phyloP scores from a whole-genome alignment of 768 basidiomycete species.

The Pisolithus albus region DNA sequence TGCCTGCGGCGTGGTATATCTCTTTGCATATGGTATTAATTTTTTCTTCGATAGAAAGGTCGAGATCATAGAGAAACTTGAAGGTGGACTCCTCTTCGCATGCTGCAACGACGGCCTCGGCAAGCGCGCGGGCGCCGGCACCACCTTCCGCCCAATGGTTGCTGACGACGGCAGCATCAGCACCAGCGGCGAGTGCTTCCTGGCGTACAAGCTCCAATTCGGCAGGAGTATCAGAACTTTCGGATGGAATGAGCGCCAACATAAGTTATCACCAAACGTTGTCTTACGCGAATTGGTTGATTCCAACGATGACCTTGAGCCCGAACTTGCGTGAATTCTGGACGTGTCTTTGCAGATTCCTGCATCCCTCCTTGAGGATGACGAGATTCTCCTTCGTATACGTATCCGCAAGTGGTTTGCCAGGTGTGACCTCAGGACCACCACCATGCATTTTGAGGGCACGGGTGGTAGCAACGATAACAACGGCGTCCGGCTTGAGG shows the following conservation, averaged over 20 bases:
- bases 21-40: constrained; percentile 82
- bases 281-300: constrained; percentile 89
- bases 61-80: constrained; percentile 88
- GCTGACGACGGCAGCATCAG: constrained; percentile 90
- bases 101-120: constrained; percentile 82
- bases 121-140: constrained; percentile 80
- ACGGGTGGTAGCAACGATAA: constrained; percentile 95
- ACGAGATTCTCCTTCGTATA: constrained; percentile 92
- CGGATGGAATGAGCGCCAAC: background rate
- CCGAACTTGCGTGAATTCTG: constrained; percentile 94
- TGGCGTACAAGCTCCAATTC: constrained; percentile 82
- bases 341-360: constrained; percentile 90
- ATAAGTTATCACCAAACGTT: background rate
- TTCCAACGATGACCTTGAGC: constrained; percentile 90
- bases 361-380: constrained; percentile 84
- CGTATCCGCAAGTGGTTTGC: constrained; percentile 87
- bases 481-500: constrained; percentile 85
- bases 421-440: constrained; percentile 93
- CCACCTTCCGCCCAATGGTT: constrained; percentile 99
- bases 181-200: constrained; percentile 76
- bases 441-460: constrained; percentile 99
- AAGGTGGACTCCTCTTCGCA: constrained; percentile 82
- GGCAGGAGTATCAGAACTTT: constrained; percentile 80
- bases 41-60: constrained; percentile 81
- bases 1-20: constrained; percentile 91